phyloP scores from a whole-genome alignment of 1,284 basidiomycete genomes.

The Thelephora terrestris region DNA sequence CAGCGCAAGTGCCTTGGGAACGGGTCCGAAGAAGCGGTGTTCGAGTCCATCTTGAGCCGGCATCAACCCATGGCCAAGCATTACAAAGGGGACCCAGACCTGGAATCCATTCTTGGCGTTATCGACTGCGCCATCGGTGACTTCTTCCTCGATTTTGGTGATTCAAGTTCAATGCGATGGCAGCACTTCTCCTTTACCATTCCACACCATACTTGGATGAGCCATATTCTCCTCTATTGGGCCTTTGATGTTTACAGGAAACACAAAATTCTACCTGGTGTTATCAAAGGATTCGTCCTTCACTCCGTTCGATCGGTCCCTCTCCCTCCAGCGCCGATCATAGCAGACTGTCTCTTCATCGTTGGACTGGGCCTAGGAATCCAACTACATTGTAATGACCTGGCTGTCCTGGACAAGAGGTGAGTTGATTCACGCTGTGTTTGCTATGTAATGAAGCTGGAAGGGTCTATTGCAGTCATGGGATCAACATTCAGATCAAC shows the following conservation, averaged over 20 bases:
- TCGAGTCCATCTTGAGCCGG: too few species aligned
- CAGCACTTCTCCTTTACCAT: not conserved
- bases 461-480: too few species aligned
- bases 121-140: not conserved
- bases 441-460: too few species aligned
- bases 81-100: not conserved
- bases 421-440: not conserved
- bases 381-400: not conserved
- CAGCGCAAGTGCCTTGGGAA: not conserved
- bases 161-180: too few species aligned
- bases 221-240: not conserved
- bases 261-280: not conserved
- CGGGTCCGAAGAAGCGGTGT: not conserved
- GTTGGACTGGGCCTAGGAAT: not conserved
- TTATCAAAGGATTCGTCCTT: too few species aligned
- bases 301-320: too few species aligned
- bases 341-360: not conserved
- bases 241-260: not conserved
- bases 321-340: not conserved
- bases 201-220: not conserved
- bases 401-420: not conserved
- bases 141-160: not conserved
- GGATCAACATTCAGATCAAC: too few species aligned
- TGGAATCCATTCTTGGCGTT: not conserved
- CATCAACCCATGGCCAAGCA: not conserved